Evolutionary conservation across 2,329 filamentous ascomycete species (phyloP).

Genomic region (Penicillium sp.): DNA sequence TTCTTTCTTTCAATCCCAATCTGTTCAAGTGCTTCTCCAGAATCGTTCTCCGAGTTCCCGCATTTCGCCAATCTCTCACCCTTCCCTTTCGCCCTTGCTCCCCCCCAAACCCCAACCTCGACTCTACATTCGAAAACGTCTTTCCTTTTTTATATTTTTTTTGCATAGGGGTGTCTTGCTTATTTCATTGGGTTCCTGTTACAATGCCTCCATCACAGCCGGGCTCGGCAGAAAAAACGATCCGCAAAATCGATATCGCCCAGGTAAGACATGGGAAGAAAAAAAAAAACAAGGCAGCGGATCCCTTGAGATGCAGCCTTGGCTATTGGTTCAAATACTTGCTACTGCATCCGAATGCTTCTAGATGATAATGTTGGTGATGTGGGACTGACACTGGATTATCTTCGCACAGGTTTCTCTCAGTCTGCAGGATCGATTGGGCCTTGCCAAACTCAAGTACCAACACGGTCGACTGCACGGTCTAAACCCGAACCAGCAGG

Average conservation of each 20-base stretch:
- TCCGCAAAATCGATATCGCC: constrained; percentile 45
- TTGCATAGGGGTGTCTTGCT: constrained; percentile 10
- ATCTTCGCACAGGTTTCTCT: constrained; percentile 71
- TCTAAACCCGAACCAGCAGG: constrained; percentile 70
- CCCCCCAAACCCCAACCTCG: constrained; percentile 9
- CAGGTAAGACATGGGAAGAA: constrained; percentile 33
- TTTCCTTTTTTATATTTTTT: background rate
- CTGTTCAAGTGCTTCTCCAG: constrained; percentile 10
- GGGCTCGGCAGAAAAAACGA: constrained; percentile 38
- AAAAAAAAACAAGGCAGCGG: background rate
- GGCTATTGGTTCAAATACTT: background rate
- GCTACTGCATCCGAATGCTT: background rate
- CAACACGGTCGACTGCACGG: constrained; percentile 94
- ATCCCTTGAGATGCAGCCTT: background rate
- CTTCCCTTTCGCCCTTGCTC: constrained; percentile 21
- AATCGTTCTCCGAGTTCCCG: constrained; percentile 4
- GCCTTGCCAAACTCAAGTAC: constrained; percentile 95
- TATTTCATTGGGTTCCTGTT: constrained; percentile 5
- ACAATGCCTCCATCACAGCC: constrained; percentile 36
- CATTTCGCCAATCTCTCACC: constrained; percentile 15
- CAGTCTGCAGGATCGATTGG: constrained; percentile 87
- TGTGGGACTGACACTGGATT: constrained; percentile 2
- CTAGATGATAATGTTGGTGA: background rate
- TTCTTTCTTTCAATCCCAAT: constrained; percentile 5
- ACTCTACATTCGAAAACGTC: background rate